phyloP scores from a whole-genome alignment of 2,329 filamentous ascomycete species.

The Venturia oleaginea region DNA sequence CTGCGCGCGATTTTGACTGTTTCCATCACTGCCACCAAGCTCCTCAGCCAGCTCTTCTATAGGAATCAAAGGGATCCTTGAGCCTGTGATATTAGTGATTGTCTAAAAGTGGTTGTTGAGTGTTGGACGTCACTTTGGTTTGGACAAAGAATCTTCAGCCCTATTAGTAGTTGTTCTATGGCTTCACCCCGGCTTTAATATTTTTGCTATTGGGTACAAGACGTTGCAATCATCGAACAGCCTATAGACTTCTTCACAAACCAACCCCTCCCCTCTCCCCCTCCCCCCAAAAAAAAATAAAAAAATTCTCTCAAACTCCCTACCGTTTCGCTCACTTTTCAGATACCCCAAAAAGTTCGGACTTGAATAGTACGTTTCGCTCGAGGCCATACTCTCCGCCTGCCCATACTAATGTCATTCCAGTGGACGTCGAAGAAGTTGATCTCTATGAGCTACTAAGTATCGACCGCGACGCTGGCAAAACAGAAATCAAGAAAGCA shows the following conservation, averaged over 20 bases:
- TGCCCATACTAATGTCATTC: background rate
- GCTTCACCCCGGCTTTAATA: background rate
- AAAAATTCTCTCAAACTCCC: no score
- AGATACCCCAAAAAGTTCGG: background rate
- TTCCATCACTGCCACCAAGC: no score
- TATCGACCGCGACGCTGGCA: conserved; percentile 60
- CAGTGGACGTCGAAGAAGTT: conserved; percentile 3
- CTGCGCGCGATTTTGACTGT: no score
- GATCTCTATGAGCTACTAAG: conserved; percentile 56
- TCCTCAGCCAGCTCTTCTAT: no score
- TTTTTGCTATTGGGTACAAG: background rate
- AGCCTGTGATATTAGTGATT: background rate
- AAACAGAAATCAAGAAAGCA: conserved; percentile 74
- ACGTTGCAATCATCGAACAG: background rate
- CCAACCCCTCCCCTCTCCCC: no score
- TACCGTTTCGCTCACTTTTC: background rate
- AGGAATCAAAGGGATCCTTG: background rate
- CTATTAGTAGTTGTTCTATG: no score
- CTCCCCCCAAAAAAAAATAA: no score
- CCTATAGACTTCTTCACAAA: background rate
- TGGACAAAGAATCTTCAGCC: background rate
- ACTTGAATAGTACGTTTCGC: background rate
- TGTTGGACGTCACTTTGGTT: background rate
- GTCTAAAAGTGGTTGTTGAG: background rate
- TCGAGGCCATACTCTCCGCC: background rate